These are phyloP conservation scores for Abrus precatorius DNA, from an alignment of 306 rosid species.

Conservation along the genomic window DNA sequence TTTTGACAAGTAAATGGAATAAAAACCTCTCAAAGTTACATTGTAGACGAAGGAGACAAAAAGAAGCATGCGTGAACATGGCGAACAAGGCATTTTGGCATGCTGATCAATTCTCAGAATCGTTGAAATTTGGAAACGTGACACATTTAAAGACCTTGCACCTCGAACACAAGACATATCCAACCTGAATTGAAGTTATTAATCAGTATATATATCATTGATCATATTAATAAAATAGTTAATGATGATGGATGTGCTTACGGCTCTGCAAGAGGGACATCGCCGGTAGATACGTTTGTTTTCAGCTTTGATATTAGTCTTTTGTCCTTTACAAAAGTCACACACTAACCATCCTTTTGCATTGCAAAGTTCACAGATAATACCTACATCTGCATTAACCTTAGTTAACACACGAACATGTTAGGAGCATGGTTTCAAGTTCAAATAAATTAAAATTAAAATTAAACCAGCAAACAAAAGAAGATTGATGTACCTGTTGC, in stretches of 20 bases:
- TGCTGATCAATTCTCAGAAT: conserved; percentile 60
- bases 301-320: conserved; percentile 76
- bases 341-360: conserved; percentile 89
- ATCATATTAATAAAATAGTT: background rate
- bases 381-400: conserved; percentile 50
- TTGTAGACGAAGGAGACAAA: conserved; percentile 31
- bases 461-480: background rate
- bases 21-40: conserved; percentile 5
- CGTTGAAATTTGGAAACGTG: conserved; percentile 79
- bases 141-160: conserved; percentile 93
- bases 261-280: conserved; percentile 94
- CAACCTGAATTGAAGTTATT: conserved; percentile 57
- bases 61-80: background rate
- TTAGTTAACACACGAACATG: conserved; percentile 41
- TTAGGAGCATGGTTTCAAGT: background rate
- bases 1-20: conserved; percentile 29
- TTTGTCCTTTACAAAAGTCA: conserved; percentile 86
- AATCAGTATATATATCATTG: too few species aligned
- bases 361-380: conserved; percentile 78
- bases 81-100: conserved; percentile 1
- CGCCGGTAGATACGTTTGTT: conserved; percentile 84
- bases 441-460: background rate
- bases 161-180: conserved; percentile 75
- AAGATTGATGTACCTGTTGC: conserved; percentile 49
- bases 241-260: conserved; percentile 24